Evolutionary conservation across 768 basidiomycete genomes (phyloP), one percentile per base, ranked within the genome.

Genomic region (Cyathus striatus): DNA sequence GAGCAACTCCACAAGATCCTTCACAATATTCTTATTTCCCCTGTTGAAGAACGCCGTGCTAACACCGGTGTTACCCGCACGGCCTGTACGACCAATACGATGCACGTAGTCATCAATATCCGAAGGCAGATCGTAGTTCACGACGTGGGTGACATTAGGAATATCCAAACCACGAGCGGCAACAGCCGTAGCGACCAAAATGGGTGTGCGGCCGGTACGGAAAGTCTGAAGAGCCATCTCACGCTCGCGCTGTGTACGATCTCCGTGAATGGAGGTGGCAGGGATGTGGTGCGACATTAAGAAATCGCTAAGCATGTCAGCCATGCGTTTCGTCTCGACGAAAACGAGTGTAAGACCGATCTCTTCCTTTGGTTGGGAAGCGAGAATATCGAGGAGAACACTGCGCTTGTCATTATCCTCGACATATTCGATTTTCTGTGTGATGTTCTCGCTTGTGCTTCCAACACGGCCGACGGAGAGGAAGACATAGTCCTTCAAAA

Each of bases 41-140:
- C 90, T 79, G 60, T 92, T 92, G 76, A 91, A 91, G 76, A 99
- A 98, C 4, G 95, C 92, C 12, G 96, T 99, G 20, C 88, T 85
- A 50, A 84, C 77, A 73, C 96, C 96, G 9, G 87, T 90, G 73
- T 99, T 99, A 39, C 96, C 96, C 6, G 96, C 96, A 79, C 96
- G 94, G 35, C 96, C 96, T 12, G 93, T 95, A 73, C 93, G 88
- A 73, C 92, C 92, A 55, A 94, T 95, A 57, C 92, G 93, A 62
- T 98, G 94, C 36, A 98, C 94, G 66, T 98, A 99, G 65, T 99
- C 96, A 58, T 98, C 96, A 50, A 99, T 94, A 68, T 98, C 96
- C 47, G 87, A 87, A 10, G 96, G 96, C 4, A 99, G 75, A 62
- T 98, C 96, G 65, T 97, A 98, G 65, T 97, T 95, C 72, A 98